Evolutionary conservation across 805 yeast species (phyloP), one percentile per base, ranked within the genome.

Genomic region (Kuraishia ogatae): DNA sequence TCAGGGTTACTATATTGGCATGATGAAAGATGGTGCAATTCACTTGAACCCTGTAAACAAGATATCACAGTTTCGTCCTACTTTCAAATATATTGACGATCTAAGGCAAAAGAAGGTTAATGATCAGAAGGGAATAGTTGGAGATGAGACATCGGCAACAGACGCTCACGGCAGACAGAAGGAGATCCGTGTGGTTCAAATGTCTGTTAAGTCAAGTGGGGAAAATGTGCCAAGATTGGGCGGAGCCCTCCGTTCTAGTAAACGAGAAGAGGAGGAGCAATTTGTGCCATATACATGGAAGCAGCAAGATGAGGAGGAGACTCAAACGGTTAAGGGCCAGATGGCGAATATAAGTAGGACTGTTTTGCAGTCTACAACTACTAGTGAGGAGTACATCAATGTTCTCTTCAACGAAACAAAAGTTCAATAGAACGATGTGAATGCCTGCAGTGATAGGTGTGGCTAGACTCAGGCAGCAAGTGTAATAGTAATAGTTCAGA

Each of bases 1-100:
- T 39, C 77, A 76, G 39, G 87, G 86, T 0, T 80, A 79, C 60
- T 79, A 75, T 59, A 74, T 74, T 11, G 81, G 74, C 2, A 50
- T 61, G 10, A 55, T 70, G 47, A 54, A 58, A 19, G 71, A 79
- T 29, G 79, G 78, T 19, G 82, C 78, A 61, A 63, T 90, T 7
- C 82, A 87, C 52, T 67, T 93, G 57, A 69, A 81, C 1, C 88
- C 93, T 1, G 74, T 92, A 1, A 79, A 81, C 39, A 76, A 82
- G 21, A 81, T 87, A 0, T 81, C 86, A 0, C 97, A 93, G 67
- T 67, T 94, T 57, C 78, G 97, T 60, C 94, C 97, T 2, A 79
- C 80, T 61, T 89, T 94, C 71, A 80, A 78, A 59, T 89, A 92
- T 65, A 82, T 91, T 49, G 96, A 91, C 65, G 83, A 78, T 48